These are phyloP conservation scores for Lizanozyma gosingica DNA, from an alignment of 1,139 yeast species.

Conservation along the genomic window DNA sequence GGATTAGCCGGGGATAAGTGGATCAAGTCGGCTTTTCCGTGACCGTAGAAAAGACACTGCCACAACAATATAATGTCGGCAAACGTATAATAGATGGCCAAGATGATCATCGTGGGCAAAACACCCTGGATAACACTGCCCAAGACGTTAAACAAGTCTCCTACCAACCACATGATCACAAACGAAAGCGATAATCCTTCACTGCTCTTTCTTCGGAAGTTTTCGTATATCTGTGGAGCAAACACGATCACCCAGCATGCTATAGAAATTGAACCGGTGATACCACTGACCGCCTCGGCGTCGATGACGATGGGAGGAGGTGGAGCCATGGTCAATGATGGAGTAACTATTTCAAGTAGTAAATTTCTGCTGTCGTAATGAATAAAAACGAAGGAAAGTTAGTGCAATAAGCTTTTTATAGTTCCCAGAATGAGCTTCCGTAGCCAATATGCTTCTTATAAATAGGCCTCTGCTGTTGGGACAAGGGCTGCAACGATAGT, in stretches of 20 bases:
- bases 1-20: conserved; percentile 92
- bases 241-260: conserved; percentile 98
- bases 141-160: conserved; percentile 84
- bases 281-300: conserved; percentile 77
- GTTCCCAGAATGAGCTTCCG: too few relatives aligned
- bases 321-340: conserved; percentile 29
- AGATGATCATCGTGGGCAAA: conserved; percentile 82
- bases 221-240: conserved; percentile 94
- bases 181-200: conserved; percentile 82
- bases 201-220: conserved; percentile 70
- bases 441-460: too few relatives aligned
- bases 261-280: conserved; percentile 83
- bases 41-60: conserved; percentile 70
- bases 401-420: too few relatives aligned
- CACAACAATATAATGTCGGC: conserved; percentile 79
- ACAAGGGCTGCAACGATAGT: too few relatives aligned
- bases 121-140: conserved; percentile 87
- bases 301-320: conserved; percentile 63
- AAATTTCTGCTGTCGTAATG: too few relatives aligned
- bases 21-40: conserved; percentile 55
- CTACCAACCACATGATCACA: conserved; percentile 78
- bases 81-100: conserved; percentile 84
- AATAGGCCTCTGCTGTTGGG: too few relatives aligned
- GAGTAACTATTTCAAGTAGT: too few relatives aligned
- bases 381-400: too few relatives aligned